Conservation (phyloP, 192 early-diverging fungal species). For the Rhizophagus prolifer region DNA sequence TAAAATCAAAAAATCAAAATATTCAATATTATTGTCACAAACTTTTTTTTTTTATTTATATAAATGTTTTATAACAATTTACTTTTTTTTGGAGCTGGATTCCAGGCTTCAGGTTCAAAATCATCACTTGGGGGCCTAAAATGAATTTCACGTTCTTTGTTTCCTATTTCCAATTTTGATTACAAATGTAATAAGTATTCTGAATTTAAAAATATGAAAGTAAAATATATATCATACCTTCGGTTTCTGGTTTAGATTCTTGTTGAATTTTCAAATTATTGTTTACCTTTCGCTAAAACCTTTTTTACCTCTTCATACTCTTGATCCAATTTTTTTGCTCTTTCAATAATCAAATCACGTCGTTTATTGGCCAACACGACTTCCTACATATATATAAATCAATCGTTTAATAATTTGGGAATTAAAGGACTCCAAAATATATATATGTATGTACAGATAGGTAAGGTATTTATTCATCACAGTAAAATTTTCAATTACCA, state of each 20-base stretch:
- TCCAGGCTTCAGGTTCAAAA: constrained; percentile 20
- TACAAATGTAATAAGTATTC: no score
- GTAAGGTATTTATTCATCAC: not conserved
- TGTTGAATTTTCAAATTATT: not conserved
- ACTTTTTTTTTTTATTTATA: no score
- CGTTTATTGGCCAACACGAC: constrained; percentile 3
- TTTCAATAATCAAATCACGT: constrained; percentile 16
- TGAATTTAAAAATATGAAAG: not conserved
- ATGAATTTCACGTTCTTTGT: not conserved
- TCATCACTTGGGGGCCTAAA: not conserved
- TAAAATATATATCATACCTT: not conserved
- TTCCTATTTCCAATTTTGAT: not conserved
- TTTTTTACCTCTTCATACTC: constrained; percentile 15
- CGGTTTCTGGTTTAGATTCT: not conserved
- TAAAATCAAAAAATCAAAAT: no score
- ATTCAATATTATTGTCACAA: no score
- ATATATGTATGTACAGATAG: no score
- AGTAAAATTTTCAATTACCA: not conserved
- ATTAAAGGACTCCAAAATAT: no score
- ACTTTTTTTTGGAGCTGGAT: not conserved
- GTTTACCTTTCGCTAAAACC: not conserved
- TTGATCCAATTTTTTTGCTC: constrained; percentile 23
- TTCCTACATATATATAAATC: constrained; percentile 12
- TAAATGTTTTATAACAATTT: not conserved
- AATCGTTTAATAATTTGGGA: not conserved